These are phyloP conservation scores for Hericium coralloides DNA, from an alignment of 768 basidiomycete genomes.

Conservation along the genomic window DNA sequence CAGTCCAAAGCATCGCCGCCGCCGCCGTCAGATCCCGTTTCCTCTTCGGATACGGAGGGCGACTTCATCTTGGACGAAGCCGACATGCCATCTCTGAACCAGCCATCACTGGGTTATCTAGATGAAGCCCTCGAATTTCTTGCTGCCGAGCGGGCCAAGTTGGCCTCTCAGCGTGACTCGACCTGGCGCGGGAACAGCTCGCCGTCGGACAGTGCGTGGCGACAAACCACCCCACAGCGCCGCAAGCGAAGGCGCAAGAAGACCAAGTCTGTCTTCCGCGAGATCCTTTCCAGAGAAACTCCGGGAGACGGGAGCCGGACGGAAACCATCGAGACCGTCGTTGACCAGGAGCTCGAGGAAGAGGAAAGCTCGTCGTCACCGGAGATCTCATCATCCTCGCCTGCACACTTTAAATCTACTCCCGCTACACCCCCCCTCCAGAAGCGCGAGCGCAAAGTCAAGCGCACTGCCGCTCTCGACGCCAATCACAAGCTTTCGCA, in stretches of 20 bases:
- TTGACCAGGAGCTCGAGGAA: constrained; percentile 10
- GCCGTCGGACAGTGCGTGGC: constrained; percentile 9
- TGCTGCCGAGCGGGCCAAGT: constrained; percentile 56
- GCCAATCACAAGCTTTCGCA: constrained; percentile 28
- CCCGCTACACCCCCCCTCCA: constrained; percentile 15
- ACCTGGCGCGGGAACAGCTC: constrained; percentile 11
- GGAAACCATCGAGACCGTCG: constrained; percentile 6
- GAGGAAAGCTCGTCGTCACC: constrained; percentile 20
- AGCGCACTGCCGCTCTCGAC: not conserved
- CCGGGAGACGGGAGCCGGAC: constrained; percentile 5
- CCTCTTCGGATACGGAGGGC: constrained; percentile 16
- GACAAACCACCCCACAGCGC: constrained; percentile 17
- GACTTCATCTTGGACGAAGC: constrained; percentile 15
- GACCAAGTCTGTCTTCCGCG: constrained; percentile 10
- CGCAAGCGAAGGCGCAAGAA: constrained; percentile 27
- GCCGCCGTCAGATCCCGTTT: constrained; percentile 13
- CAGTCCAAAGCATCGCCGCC: constrained; percentile 10
- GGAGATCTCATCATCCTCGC: constrained; percentile 19
- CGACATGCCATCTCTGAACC: constrained; percentile 15
- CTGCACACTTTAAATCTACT: constrained; percentile 21
- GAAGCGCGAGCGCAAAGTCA: not conserved
- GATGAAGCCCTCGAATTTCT: constrained; percentile 71
- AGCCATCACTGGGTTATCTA: constrained; percentile 65
- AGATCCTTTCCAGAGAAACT: constrained; percentile 4
- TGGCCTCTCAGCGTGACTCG: constrained; percentile 32